Conservation (phyloP, 2,329 filamentous ascomycete species). For the Xylariales sp. region DNA sequence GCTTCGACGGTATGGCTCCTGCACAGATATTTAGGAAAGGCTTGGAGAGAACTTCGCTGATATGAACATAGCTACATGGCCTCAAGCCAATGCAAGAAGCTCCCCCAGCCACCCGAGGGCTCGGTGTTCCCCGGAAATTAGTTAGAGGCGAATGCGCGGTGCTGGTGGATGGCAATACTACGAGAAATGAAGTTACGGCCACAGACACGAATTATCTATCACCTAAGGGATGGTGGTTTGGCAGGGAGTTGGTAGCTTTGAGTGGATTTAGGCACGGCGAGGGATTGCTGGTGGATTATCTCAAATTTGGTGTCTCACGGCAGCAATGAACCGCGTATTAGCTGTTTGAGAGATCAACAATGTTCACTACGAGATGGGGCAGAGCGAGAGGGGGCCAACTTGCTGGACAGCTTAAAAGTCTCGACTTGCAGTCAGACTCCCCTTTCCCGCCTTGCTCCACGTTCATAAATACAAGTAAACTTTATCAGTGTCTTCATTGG, state of each 20-base stretch:
- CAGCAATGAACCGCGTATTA: constrained; percentile 20
- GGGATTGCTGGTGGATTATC: not conserved
- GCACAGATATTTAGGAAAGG: constrained; percentile 40
- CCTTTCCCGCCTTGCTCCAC: not conserved
- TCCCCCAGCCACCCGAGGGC: constrained; percentile 92
- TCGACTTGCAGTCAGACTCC: not conserved
- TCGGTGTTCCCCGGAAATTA: constrained; percentile 55
- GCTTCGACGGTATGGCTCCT: constrained; percentile 72
- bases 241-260: constrained; percentile 2
- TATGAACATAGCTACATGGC: constrained; percentile 82
- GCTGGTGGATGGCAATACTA: constrained; percentile 2
- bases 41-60: constrained; percentile 32
- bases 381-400: constrained; percentile 8
- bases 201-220: constrained; percentile 6
- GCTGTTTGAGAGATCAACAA: constrained; percentile 3
- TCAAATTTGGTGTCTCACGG: constrained; percentile 16
- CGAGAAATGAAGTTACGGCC: constrained; percentile 31
- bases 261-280: constrained; percentile 1
- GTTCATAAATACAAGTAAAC: not conserved
- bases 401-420: not conserved
- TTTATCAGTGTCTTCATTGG: not conserved
- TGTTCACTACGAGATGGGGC: constrained; percentile 10
- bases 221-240: not conserved
- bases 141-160: not conserved
- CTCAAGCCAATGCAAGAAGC: constrained; percentile 89